Evolutionary conservation across 345 rosid species (phyloP).

Genomic region (Jatropha curcas): DNA sequence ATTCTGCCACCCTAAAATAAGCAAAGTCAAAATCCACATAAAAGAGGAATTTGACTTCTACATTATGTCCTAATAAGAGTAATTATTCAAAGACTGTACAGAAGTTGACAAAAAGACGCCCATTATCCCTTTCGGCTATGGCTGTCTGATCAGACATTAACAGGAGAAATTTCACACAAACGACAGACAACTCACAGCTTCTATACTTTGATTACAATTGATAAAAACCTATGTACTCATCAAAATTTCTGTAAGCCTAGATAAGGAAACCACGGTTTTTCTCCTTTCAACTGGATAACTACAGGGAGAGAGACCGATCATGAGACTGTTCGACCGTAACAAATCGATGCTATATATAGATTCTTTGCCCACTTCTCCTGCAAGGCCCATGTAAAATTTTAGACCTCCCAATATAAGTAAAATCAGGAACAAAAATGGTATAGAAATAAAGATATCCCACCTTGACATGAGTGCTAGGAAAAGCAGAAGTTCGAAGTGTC

Average conservation of each 20-base stretch:
- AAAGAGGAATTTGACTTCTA: background rate
- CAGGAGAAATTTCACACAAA: background rate
- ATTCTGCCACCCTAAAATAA: background rate
- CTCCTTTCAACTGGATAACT: background rate
- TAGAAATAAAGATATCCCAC: conserved; percentile 29
- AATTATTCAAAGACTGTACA: conserved; percentile 17
- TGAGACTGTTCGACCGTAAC: conserved; percentile 87
- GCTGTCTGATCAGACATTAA: background rate
- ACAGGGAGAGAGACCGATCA: conserved; percentile 28
- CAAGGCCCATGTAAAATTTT: conserved; percentile 19
- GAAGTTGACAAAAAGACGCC: background rate
- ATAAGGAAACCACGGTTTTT: background rate
- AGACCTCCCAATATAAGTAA: background rate
- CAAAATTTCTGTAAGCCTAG: conserved; percentile 31
- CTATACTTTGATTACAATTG: conserved; percentile 34
- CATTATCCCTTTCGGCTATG: conserved; percentile 2
- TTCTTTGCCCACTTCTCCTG: conserved; percentile 96
- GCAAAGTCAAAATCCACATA: background rate
- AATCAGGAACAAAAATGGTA: background rate
- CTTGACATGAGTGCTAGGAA: conserved; percentile 94
- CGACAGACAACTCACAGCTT: conserved; percentile 11
- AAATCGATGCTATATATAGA: conserved; percentile 82
- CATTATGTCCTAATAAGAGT: background rate
- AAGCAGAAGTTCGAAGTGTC: conserved; percentile 85
- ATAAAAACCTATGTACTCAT: conserved; percentile 25